Percentiles rank a stretch among this genome's conserved stretches.
Evolutionary conservation across 805 yeast genomes (phyloP).

Genomic region (Jamesozyma jinghongensis): DNA sequence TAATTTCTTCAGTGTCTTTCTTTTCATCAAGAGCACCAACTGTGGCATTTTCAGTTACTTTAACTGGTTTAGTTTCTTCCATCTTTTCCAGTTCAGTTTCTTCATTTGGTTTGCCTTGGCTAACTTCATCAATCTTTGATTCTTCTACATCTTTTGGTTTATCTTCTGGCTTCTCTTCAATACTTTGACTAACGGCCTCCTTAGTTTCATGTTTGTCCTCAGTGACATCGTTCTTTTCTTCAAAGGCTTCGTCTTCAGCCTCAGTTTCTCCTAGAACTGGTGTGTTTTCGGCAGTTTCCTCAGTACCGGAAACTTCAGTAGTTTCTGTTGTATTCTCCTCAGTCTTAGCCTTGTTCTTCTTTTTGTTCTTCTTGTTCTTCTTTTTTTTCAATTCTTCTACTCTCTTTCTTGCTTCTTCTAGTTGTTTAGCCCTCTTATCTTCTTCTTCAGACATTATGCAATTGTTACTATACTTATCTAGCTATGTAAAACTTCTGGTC

Average conservation of each 20-base stretch:
- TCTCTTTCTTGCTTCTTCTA: slow-evolving; percentile 67
- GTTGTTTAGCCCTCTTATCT: slow-evolving; percentile 44
- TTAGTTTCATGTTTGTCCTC: slow-evolving; percentile 3
- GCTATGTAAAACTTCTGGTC: neutral
- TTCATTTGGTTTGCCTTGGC: slow-evolving; percentile 1
- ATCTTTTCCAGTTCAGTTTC: slow-evolving; percentile 6
- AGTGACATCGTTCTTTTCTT: neutral
- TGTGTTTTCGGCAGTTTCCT: slow-evolving; percentile 3
- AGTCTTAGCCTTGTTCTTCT: slow-evolving; percentile 29
- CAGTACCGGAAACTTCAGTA: slow-evolving; percentile 4
- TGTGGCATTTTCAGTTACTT: too few species aligned
- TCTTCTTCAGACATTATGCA: slow-evolving; percentile 23
- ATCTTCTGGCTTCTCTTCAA: slow-evolving; percentile 2
- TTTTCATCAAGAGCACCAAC: too few species aligned
- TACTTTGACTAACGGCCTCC: neutral
- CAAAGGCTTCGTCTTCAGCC: slow-evolving; percentile 4
- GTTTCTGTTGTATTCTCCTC: slow-evolving; percentile 10
- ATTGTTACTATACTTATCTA: neutral
- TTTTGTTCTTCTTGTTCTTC: slow-evolving; percentile 40
- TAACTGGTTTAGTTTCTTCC: slow-evolving; percentile 1
- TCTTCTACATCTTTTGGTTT: slow-evolving; percentile 3
- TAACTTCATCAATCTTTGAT: slow-evolving; percentile 4
- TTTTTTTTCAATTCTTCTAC: slow-evolving; percentile 61
- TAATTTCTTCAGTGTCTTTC: neutral
- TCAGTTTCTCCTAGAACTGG: slow-evolving; percentile 7